Conservation (phyloP, 2,329 filamentous ascomycete genomes). For the Sporothrix curviconia region DNA sequence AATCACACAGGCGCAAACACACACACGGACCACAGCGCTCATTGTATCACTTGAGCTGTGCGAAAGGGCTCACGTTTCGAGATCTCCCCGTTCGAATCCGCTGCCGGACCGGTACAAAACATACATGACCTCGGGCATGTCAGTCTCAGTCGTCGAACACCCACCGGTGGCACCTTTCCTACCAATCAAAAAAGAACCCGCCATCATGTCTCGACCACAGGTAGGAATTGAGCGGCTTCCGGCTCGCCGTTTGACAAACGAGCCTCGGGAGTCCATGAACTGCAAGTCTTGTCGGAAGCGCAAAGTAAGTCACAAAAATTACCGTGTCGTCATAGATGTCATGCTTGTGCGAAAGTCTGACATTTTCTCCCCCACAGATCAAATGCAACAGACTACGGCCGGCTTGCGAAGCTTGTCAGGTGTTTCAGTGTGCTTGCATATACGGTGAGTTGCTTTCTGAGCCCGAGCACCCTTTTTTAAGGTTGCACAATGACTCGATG, state of each 20-base stretch:
- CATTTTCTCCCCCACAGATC: conserved; percentile 50
- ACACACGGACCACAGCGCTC: neutral
- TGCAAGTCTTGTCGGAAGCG: conserved; percentile 90
- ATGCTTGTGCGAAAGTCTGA: too few species aligned
- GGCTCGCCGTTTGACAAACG: conserved; percentile 61
- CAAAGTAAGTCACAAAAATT: conserved; percentile 55
- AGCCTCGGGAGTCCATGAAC: conserved; percentile 87
- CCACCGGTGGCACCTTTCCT: conserved; percentile 34
- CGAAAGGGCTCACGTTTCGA: neutral
- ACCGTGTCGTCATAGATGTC: too few species aligned
- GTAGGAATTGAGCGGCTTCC: conserved; percentile 76
- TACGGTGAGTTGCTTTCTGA: conserved; percentile 57
- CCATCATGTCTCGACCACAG: conserved; percentile 64
- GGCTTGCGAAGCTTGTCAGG: conserved; percentile 80
- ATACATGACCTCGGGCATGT: conserved; percentile 29
- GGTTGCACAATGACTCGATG: too few species aligned
- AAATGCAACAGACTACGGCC: conserved; percentile 84
- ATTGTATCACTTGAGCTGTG: neutral
- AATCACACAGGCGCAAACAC: neutral
- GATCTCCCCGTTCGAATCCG: neutral
- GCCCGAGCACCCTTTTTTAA: too few species aligned
- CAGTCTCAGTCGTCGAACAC: conserved; percentile 33
- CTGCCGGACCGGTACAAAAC: neutral
- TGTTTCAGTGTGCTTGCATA: conserved; percentile 81
- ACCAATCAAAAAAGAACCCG: conserved; percentile 36